phyloP scores from a whole-genome alignment of 2,329 filamentous ascomycete genomes.

The Incumbomyces lentus region DNA sequence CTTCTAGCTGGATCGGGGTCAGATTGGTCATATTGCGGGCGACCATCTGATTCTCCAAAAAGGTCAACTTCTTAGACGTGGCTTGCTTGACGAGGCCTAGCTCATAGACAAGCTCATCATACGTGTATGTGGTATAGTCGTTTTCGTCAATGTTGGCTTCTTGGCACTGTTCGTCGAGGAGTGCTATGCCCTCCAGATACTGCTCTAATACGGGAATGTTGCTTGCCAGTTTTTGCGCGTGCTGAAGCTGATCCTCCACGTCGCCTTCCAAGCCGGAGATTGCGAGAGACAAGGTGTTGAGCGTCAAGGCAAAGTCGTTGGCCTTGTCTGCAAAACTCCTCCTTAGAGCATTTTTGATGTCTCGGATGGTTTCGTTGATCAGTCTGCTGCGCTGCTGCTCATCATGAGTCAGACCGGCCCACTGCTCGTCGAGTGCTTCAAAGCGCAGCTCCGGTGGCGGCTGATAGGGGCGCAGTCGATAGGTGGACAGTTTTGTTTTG shows the following conservation, averaged over 20 bases:
- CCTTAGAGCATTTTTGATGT: constrained; percentile 92
- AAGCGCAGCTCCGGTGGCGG: constrained; percentile 74
- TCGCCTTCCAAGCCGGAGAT: constrained; percentile 97
- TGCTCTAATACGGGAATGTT: constrained; percentile 82
- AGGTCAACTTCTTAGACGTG: constrained; percentile 90
- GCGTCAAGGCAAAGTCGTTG: constrained; percentile 89
- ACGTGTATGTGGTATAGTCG: constrained; percentile 98
- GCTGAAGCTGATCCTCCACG: constrained; percentile 83
- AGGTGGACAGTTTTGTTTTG: constrained; percentile 96
- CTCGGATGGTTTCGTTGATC: constrained; percentile 96
- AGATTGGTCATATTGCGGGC: constrained; percentile 97
- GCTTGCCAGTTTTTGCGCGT: constrained; percentile 74
- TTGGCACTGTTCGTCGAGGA: constrained; percentile 75
- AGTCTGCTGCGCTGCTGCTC: constrained; percentile 84
- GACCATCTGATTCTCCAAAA: constrained; percentile 97
- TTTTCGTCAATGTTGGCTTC: constrained; percentile 99
- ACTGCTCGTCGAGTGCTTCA: constrained; percentile 72
- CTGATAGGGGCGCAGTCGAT: constrained; percentile 80
- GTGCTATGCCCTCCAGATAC: constrained; percentile 78
- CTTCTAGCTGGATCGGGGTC: constrained; percentile 93
- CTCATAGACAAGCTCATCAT: constrained; percentile 92
- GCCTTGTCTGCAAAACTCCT: constrained; percentile 94
- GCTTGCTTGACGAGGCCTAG: constrained; percentile 81
- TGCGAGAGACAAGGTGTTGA: constrained; percentile 88
- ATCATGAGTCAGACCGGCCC: constrained; percentile 66